Evolutionary conservation across 768 basidiomycete genomes (phyloP), one percentile per base, ranked within the genome.

Genomic region (Phylloporus scabripes): DNA sequence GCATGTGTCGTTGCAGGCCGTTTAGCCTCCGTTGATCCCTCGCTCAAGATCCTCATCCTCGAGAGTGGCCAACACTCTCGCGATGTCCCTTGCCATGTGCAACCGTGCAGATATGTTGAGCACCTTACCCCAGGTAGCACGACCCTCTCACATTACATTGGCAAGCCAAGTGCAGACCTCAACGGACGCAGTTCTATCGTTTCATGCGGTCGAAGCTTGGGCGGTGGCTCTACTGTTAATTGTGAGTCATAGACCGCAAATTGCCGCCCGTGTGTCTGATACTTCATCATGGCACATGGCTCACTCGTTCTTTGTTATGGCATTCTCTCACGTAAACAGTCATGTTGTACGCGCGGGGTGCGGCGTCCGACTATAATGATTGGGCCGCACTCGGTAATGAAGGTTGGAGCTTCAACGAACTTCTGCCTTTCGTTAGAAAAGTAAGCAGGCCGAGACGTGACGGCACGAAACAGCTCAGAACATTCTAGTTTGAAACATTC

Each of bases 401-500:
- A 5, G 65, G 65, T 0, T 66, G 62, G 65, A 47, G 52, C 26
- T 54, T 62, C 2, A 51, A 52, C 9, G 58, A 62, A 11, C 43
- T 66, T 7, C 54, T 66, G 26, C 62, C 64, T 11, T 36, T 64
- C 17, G 37, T 64, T 23, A 52, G 54, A 34, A 65, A 66, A 57
- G 62, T 60, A 18, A 14, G n/a, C 6, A 8, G 7, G 0, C 4
- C 5, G 6, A 7, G 3, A 17, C 10, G 9, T 14, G 7, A 12
- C 9, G 10, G 14, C 9, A 1, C 1, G 14, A 11, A 2, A 1
- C 7, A 5, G 23, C 11, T 29, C 28, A 29, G 28, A 26, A 48
- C n/a, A n/a, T n/a, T n/a, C 11, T 21, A 48, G 46, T 5, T 48
- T 14, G 72, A 74, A 49, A 70, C 69, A 0, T 73, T 71, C 46